These are phyloP conservation scores for Oryza meyeriana DNA, from an alignment of 176 grass and related monocot species.

Conservation along the genomic window DNA sequence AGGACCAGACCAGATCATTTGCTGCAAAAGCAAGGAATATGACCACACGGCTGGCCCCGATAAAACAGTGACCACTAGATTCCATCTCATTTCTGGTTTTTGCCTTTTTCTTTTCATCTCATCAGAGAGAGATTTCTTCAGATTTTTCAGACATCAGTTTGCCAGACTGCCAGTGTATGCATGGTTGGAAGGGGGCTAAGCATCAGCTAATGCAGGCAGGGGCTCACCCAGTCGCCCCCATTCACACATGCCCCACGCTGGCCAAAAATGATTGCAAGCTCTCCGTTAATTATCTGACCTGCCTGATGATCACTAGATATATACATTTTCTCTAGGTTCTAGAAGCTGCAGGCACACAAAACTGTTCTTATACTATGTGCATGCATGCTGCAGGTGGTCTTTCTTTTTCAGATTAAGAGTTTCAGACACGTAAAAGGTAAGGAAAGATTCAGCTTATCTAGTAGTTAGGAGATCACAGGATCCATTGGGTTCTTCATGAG, in stretches of 20 bases:
- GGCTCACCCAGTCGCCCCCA: too few species aligned
- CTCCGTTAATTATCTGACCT: too few species aligned
- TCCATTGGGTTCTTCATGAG: not conserved
- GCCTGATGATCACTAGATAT: too few species aligned
- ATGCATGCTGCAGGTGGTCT: not conserved
- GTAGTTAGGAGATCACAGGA: not conserved
- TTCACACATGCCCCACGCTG: too few species aligned
- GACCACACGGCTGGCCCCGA: not conserved
- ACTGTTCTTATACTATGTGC: not conserved
- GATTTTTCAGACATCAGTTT: not conserved
- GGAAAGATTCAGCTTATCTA: not conserved
- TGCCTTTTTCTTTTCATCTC: too few species aligned
- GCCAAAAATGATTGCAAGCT: too few species aligned
- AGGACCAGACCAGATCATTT: not conserved
- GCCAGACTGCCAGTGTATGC: not conserved
- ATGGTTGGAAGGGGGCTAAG: not conserved
- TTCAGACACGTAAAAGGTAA: not conserved
- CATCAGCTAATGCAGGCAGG: not conserved
- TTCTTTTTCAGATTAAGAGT: not conserved
- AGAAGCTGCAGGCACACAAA: not conserved
- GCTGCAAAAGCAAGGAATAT: not conserved
- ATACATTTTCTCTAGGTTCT: too few species aligned
- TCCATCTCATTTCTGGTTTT: too few species aligned
- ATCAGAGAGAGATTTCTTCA: not conserved
- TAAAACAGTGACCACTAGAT: not conserved